Evolutionary conservation across 768 basidiomycete species (phyloP).

Genomic region (Boletus bicolor): DNA sequence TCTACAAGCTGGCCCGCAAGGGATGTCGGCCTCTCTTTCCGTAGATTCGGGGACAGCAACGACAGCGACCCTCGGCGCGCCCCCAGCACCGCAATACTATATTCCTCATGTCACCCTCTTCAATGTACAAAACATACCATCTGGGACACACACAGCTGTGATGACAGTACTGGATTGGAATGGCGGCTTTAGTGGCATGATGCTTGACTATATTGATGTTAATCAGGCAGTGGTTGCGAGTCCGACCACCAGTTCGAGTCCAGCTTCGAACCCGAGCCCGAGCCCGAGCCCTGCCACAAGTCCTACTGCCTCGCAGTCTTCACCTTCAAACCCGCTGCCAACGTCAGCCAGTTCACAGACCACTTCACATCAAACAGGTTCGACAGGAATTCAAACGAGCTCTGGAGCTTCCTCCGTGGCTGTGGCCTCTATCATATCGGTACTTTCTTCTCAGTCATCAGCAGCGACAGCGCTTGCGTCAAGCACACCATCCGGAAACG

Average conservation of each 20-base stretch:
- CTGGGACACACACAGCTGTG: conserved; percentile 20
- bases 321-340: conserved; percentile 3
- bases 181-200: conserved; percentile 27
- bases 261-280: neutral
- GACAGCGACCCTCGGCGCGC: conserved; percentile 21
- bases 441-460: conserved; percentile 2
- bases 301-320: conserved; percentile 3
- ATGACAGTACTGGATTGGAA: conserved; percentile 28
- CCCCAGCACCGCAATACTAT: conserved; percentile 25
- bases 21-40: conserved; percentile 27
- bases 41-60: conserved; percentile 23
- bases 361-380: neutral
- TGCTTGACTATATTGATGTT: conserved; percentile 27
- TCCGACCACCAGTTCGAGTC: neutral
- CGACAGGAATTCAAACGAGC: neutral
- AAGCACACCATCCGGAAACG: conserved; percentile 9
- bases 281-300: neutral
- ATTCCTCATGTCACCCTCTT: conserved; percentile 21
- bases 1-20: conserved; percentile 25
- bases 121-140: conserved; percentile 18
- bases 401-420: neutral
- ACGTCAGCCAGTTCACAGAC: neutral
- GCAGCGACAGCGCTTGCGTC: conserved; percentile 11
- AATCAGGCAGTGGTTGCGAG: conserved; percentile 19
- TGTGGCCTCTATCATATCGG: conserved; percentile 1